phyloP scores from a whole-genome alignment of 2,329 filamentous ascomycete species.

The Ophiognomonia clavigignenti-juglandacearum region DNA sequence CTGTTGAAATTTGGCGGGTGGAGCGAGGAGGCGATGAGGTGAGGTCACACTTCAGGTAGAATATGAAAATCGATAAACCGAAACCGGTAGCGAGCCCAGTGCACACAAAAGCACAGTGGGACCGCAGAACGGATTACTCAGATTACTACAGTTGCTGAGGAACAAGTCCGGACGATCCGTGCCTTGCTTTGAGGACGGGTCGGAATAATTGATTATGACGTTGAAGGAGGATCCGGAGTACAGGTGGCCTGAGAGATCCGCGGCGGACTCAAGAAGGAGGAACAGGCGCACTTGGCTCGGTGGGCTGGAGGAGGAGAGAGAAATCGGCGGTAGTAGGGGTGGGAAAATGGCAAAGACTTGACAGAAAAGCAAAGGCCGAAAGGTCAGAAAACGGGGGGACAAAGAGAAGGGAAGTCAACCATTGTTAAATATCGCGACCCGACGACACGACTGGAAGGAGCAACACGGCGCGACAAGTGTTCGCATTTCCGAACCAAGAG shows the following conservation, averaged over 20 bases:
- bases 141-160: too few species aligned
- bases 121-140: neutral
- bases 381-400: neutral
- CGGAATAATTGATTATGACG: too few species aligned
- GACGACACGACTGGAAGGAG: neutral
- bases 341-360: neutral
- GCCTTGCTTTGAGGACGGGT: too few species aligned
- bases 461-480: neutral
- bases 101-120: neutral
- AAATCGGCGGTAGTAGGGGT: neutral
- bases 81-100: neutral
- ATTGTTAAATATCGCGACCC: neutral
- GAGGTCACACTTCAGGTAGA: too few species aligned
- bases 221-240: too few species aligned
- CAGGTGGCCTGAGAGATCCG: too few species aligned
- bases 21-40: too few species aligned
- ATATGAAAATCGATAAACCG: too few species aligned
- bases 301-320: too few species aligned
- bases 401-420: neutral
- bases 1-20: neutral
- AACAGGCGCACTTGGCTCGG: too few species aligned
- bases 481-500: neutral
- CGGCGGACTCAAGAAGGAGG: too few species aligned
- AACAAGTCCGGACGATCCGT: too few species aligned
- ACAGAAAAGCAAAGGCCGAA: neutral